Evolutionary conservation across 1,139 yeast genomes (phyloP).

Genomic region (Magnusiomyces fungicola): DNA sequence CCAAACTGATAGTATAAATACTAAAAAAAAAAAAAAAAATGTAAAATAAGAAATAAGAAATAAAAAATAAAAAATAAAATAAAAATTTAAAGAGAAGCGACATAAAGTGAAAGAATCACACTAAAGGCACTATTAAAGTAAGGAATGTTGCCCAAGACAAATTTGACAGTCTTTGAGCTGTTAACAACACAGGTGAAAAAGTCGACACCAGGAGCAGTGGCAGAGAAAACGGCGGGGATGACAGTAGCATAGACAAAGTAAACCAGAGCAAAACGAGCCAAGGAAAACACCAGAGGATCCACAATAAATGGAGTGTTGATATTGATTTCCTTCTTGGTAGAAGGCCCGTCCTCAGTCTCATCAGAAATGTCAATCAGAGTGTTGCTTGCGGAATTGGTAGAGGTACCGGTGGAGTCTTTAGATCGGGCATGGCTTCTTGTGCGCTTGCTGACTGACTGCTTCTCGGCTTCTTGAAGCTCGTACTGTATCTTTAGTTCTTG

Average conservation of each 20-base stretch:
- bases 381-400: slow-evolving; percentile 8
- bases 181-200: slow-evolving; percentile 9
- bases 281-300: slow-evolving; percentile 55
- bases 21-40: too few relatives aligned
- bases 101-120: slow-evolving; percentile 30
- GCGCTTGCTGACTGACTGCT: neutral
- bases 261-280: slow-evolving; percentile 43
- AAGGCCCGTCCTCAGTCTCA: neutral
- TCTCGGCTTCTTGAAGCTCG: slow-evolving; percentile 6
- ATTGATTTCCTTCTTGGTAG: neutral
- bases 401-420: too few relatives aligned
- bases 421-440: neutral
- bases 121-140: slow-evolving; percentile 23
- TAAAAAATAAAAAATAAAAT: neutral
- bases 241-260: slow-evolving; percentile 33
- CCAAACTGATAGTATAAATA: too few relatives aligned
- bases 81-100: slow-evolving; percentile 24
- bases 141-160: slow-evolving; percentile 32
- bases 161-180: slow-evolving; percentile 17
- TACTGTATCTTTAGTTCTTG: neutral
- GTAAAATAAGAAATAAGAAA: neutral
- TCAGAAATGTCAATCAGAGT: slow-evolving; percentile 28
- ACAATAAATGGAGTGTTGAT: slow-evolving; percentile 18
- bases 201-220: neutral
- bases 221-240: neutral